A percentile compares a stretch with the other conserved stretches of the same genome.
These are phyloP conservation scores for Talaromyces piceae DNA, from an alignment of 2,329 filamentous ascomycete genomes.

Conservation along the genomic window DNA sequence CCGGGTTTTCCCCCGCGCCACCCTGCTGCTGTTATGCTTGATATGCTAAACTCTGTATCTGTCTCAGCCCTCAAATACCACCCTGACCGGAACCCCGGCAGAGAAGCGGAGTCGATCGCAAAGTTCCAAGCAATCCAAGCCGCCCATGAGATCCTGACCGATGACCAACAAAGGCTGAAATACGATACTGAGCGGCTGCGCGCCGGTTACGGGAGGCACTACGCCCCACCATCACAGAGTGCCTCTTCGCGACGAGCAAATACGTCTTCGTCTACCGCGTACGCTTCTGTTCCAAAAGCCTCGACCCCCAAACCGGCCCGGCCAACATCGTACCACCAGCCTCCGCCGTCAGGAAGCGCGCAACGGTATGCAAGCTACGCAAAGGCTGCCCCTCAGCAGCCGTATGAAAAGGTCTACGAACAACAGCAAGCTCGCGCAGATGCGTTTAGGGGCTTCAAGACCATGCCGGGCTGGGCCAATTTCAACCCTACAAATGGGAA, in stretches of 20 bases:
- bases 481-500: slow-evolving; percentile 34
- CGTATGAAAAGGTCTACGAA: slow-evolving; percentile 32
- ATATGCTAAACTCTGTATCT: not conserved
- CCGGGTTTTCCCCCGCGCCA: too few species aligned
- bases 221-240: slow-evolving; percentile 19
- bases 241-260: slow-evolving; percentile 23
- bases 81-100: slow-evolving; percentile 80
- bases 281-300: slow-evolving; percentile 17
- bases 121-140: slow-evolving; percentile 83
- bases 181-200: slow-evolving; percentile 57
- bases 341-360: slow-evolving; percentile 26
- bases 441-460: slow-evolving; percentile 38
- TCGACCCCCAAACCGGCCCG: slow-evolving; percentile 19
- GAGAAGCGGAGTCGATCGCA: slow-evolving; percentile 68
- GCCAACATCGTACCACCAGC: slow-evolving; percentile 17
- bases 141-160: slow-evolving; percentile 69
- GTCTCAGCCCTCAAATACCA: slow-evolving; percentile 72
- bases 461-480: slow-evolving; percentile 36
- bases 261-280: slow-evolving; percentile 17
- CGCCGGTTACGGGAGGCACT: slow-evolving; percentile 35
- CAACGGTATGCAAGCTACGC: slow-evolving; percentile 36
- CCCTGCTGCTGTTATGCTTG: not conserved
- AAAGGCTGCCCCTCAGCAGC: slow-evolving; percentile 31
- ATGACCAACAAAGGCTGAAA: slow-evolving; percentile 50
- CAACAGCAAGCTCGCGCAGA: slow-evolving; percentile 35